Base-by-base conservation (phyloP, 495 filamentous ascomycete species). In the Alectoria sarmentosa region DNA sequence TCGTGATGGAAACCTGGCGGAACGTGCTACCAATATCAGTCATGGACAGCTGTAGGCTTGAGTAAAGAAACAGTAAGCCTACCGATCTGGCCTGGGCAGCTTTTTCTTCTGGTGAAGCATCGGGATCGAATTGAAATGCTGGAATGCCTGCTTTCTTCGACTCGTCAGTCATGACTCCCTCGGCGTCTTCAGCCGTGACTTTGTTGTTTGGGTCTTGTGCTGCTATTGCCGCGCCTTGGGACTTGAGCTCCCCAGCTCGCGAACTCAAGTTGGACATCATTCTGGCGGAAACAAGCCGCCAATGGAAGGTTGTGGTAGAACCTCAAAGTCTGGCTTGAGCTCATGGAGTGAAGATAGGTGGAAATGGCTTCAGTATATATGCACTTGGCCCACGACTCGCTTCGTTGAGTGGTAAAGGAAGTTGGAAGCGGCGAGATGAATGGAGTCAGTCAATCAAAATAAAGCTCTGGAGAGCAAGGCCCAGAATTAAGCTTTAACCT, bases 101-200 rank as follows among this genome's bases (percentile, higher is more conserved):
- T 78, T 98, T 98, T 71, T 92, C 83, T 74, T 91, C 90, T 0
- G 90, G 83, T 26, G 82, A 86, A 34, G 92, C 92, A 79, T 96
- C 72, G 4, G 94, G 91, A 72, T 98, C 82, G 76, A 97, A 98
- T 69, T 88, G 84, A 73, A 87, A 91, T 60, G 90, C 93, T 13
- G 85, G 79, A 5, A 85, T 82, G 28, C 94, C 94, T 21, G 86
- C 87, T 69, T 87, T 86, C 70, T 81, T 84, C 67, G 87, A 87
- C 73, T 96, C 88, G 9, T 87, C 80, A 36, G 93, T 81, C 54
- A 96, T 76, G 67, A 83, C 82, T 65, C 83, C 77, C 73, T 96
- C 84, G 30, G 87, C 86, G 55, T 83, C 84, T 30, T 88, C 84
- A 28, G 90, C 79, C n/a, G 83, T 83, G 58, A 91, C 84, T 30